Evolutionary conservation across 495 filamentous ascomycete genomes (phyloP), one percentile per base, ranked within the genome.

Genomic region (Staphylotrichum longicolle): DNA sequence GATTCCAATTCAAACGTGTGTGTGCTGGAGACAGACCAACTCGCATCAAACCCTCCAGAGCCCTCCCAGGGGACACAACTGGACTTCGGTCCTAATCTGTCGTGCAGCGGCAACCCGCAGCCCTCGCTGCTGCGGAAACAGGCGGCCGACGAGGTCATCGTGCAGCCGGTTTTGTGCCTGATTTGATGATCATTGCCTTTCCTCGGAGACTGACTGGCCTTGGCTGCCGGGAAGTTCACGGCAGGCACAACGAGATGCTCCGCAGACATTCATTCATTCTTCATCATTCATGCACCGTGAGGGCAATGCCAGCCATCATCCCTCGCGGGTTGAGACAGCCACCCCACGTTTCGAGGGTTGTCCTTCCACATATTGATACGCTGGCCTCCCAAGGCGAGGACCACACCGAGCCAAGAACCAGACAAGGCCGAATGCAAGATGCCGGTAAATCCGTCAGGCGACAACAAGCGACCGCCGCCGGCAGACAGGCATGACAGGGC

Each of bases 131-230:
- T 7, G 35, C 46, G 32, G 32, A 57, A 37, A 15, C 49, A 12
- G 14, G 27, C 4, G 5, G 32, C 39, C 2, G 42, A 45, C 65
- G 47, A 64, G 62, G 65, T 64, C 65, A 67, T 62, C 55, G 51
- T 63, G 62, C 62, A 62, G 59, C 46, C 7, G 4, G 10, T 33
- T 34, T 39, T 37, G 12, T 33, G 10, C 27, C 53, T 11, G 7
- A 37, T 9, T 34, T 27, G 60, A 37, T 27, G 65, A 62, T 63
- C 61, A 41, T 57, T 54, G 4, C 61, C 61, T 20, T 20, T 3
- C 5, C 39, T 50, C 10, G n/a, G 35, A 4, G 8, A 12, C 39
- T 14, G 39, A 30, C 33, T 10, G 9, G 34, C 34, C 55, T 58
- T 49, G 55, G 55, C 14, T 7, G 35, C 4, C 46, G 11, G 47